These are phyloP conservation scores for Bremia lactucae DNA, from an alignment of 352 stramenopile species.

Conservation along the genomic window DNA sequence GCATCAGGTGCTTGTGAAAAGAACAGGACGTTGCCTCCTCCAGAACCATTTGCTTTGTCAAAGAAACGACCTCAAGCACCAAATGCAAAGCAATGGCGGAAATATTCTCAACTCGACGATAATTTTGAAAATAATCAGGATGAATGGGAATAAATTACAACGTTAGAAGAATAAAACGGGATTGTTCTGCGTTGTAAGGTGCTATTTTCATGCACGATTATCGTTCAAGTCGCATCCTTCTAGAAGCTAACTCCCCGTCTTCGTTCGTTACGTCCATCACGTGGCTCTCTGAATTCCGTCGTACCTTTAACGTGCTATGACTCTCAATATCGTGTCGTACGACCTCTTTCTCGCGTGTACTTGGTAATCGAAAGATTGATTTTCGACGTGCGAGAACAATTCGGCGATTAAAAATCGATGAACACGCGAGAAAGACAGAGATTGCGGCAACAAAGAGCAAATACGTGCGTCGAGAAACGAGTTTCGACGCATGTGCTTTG, in stretches of 20 bases:
- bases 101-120: constrained; percentile 14
- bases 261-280: too few relatives aligned
- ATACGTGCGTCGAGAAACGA: constrained; percentile 75
- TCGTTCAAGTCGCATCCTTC: too few relatives aligned
- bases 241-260: too few relatives aligned
- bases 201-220: too few relatives aligned
- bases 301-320: constrained; percentile 6
- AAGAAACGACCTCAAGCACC: constrained; percentile 1
- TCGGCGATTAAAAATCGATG: constrained; percentile 65
- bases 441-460: constrained; percentile 74
- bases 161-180: too few relatives aligned
- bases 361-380: constrained; percentile 46
- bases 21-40: constrained; percentile 10
- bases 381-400: constrained; percentile 53
- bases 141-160: too few relatives aligned
- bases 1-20: constrained; percentile 8
- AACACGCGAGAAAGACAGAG: constrained; percentile 73
- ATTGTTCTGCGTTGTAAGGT: too few relatives aligned
- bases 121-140: constrained; percentile 20
- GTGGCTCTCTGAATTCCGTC: too few relatives aligned
- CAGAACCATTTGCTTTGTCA: constrained; percentile 4
- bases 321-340: constrained; percentile 10
- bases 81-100: constrained; percentile 7
- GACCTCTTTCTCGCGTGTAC: constrained; percentile 13
- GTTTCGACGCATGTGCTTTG: constrained; percentile 75